Percentiles rank a stretch among this genome's conserved stretches.
Conservation (phyloP, 352 stramenopile genomes). For the Phytophthora pini region DNA sequence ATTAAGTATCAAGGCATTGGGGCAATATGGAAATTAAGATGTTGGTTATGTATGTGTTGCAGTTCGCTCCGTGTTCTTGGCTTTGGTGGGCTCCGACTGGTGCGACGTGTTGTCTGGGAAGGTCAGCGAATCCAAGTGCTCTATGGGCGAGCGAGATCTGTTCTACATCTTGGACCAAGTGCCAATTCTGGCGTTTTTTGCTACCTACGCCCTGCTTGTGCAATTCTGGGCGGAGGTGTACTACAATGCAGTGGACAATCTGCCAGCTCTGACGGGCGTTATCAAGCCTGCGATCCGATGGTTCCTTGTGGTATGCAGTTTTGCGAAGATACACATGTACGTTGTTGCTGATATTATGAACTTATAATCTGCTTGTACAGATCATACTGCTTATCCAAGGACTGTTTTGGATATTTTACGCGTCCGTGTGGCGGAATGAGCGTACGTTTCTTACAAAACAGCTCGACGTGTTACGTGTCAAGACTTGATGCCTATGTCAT, state of each 20-base stretch:
- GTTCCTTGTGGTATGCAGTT: slow-evolving; percentile 53
- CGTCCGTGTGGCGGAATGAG: slow-evolving; percentile 72
- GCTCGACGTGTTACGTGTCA: background rate
- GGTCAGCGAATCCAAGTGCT: slow-evolving; percentile 65
- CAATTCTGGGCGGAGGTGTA: slow-evolving; percentile 92
- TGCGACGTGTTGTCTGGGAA: slow-evolving; percentile 78
- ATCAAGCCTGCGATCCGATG: slow-evolving; percentile 78
- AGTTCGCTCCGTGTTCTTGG: slow-evolving; percentile 77
- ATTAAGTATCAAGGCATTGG: background rate
- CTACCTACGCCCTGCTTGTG: slow-evolving; percentile 81
- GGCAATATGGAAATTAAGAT: background rate
- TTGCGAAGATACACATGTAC: background rate
- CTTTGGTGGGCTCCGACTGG: slow-evolving; percentile 80
- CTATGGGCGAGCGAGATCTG: slow-evolving; percentile 67
- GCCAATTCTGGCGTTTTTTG: slow-evolving; percentile 85
- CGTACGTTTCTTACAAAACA: slow-evolving; percentile 43
- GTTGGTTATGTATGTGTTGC: background rate
- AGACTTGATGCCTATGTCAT: background rate
- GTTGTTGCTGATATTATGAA: slow-evolving; percentile 6
- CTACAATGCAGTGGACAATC: slow-evolving; percentile 86
- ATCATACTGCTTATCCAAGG: slow-evolving; percentile 63
- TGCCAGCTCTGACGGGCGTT: slow-evolving; percentile 61
- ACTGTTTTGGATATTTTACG: slow-evolving; percentile 84
- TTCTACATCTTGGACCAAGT: slow-evolving; percentile 90
- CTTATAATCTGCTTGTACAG: slow-evolving; percentile 26